Base-by-base conservation (phyloP, 2,329 filamentous ascomycete species). In the Aspergillus candidus region DNA sequence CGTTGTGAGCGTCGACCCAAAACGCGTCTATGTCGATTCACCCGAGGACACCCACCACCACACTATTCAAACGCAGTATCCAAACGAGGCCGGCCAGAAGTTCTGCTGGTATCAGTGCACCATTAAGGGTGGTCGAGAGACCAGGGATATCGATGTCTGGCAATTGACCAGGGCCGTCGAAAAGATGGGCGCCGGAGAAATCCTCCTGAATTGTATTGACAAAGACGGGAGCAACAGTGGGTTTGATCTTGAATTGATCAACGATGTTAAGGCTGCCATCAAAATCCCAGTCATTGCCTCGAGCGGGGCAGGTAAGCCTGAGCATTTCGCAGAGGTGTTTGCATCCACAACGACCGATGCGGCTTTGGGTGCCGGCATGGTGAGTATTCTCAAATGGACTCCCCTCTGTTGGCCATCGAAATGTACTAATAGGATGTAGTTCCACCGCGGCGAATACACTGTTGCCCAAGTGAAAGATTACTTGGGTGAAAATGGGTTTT, bases 41-140 rank as follows among this genome's bases (percentile, higher is more conserved):
- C 83, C 84, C 32, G 70, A 76, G 17, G 79, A 83, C 39, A 89
- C 87, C 42, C 76, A 78, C 1, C 83, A 88, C 59, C 85, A 93
- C 66, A 87, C 84, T 11, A 72, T 96, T 60, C 72, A 76, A 59
- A 95, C 91, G 0, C 63, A 69, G 0, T 78, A 73, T 49, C 82
- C 80, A 0, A 88, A 90, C 7, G 82, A 86, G 15, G 76, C 78
- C 35, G 89, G 89, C 22, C 87, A 96, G 67, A 72, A 74, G 41
- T 85, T 82, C 68, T 95, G 88, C 72, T 98, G 91, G 91, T 98
- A 96, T 66, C 90, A 93, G 46, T 97, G 93, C 71, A 98, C 93
- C 6, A 88, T 94, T 72, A 94, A 91, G 71, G 93, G 93, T 37
- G 93, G 93, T 6, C 83, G 93, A 49, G 91, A 97, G 71, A 90